phyloP scores from a whole-genome alignment of 2,329 filamentous ascomycete genomes.

The Pseudopithomyces maydicus region DNA sequence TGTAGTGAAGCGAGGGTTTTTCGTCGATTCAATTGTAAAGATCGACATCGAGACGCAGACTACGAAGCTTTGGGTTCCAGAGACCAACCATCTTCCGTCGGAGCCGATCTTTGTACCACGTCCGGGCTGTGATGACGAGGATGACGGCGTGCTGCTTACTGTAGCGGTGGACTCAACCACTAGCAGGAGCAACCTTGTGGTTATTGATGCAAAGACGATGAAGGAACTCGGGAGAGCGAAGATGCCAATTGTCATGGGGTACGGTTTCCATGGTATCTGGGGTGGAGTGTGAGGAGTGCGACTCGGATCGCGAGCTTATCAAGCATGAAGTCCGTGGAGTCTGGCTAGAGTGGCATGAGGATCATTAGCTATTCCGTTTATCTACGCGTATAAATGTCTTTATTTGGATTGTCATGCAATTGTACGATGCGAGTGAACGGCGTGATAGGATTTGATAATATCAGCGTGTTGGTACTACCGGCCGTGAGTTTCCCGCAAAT shows the following conservation, averaged over 20 bases:
- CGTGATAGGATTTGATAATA: too few relatives aligned
- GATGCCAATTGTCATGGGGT: conserved; percentile 13
- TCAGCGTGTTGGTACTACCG: too few relatives aligned
- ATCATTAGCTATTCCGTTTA: too few relatives aligned
- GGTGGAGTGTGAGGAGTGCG: background rate
- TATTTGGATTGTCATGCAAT: too few relatives aligned
- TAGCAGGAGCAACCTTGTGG: conserved; percentile 5
- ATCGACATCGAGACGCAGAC: conserved; percentile 10
- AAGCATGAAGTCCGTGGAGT: too few relatives aligned
- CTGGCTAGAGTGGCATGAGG: too few relatives aligned
- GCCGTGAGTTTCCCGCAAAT: too few relatives aligned
- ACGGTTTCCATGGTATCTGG: conserved; percentile 14
- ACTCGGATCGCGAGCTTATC: background rate
- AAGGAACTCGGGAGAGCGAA: conserved; percentile 9
- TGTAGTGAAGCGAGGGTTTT: conserved; percentile 9
- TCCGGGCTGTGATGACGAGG: conserved; percentile 5
- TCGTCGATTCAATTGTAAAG: conserved; percentile 13
- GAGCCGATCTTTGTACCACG: conserved; percentile 12
- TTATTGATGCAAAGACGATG: conserved; percentile 12
- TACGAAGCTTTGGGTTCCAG: background rate
- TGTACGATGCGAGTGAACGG: too few relatives aligned
- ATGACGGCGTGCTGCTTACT: conserved; percentile 10
- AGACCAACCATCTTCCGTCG: conserved; percentile 4
- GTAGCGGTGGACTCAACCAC: conserved; percentile 7
- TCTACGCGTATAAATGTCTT: too few relatives aligned